Evolutionary conservation across 352 stramenopile genomes (phyloP).

Genomic region (Phytophthora podocarpi): DNA sequence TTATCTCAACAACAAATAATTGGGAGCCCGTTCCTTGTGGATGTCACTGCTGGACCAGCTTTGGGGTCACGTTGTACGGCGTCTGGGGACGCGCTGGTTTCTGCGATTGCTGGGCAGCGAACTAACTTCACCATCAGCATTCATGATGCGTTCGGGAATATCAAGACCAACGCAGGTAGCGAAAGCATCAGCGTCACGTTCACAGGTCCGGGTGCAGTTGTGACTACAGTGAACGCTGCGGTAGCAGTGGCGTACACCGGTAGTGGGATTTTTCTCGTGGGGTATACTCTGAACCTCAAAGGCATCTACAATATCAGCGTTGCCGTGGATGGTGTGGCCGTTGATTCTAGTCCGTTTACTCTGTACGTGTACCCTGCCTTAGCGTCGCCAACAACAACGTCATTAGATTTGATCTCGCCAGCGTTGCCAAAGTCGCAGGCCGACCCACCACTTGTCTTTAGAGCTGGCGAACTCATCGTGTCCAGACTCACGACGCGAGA

Average conservation of each 20-base stretch:
- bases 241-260: conserved; percentile 38
- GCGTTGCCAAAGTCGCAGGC: conserved; percentile 9
- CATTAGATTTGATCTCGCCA: conserved; percentile 55
- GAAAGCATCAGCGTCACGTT: conserved; percentile 51
- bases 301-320: conserved; percentile 55
- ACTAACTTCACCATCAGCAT: conserved; percentile 61
- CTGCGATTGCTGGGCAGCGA: conserved; percentile 51
- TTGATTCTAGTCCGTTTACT: conserved; percentile 56
- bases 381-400: conserved; percentile 47
- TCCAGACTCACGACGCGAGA: conserved; percentile 54
- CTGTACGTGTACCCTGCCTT: conserved; percentile 60
- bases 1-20: conserved; percentile 30
- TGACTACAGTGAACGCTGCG: conserved; percentile 22
- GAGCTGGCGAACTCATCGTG: conserved; percentile 41
- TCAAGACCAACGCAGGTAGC: conserved; percentile 59
- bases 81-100: conserved; percentile 49
- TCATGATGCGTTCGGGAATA: conserved; percentile 61
- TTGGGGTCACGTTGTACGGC: conserved; percentile 52
- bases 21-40: conserved; percentile 58
- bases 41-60: conserved; percentile 53
- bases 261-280: conserved; percentile 45
- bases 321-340: conserved; percentile 42
- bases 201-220: conserved; percentile 35
- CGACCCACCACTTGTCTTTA: conserved; percentile 32
- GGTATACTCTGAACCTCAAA: conserved; percentile 49